Percentiles rank a stretch among this genome's conserved stretches.
Evolutionary conservation across 164 flowering plant genomes (phyloP).

Genomic region (Liriodendron chinense): DNA sequence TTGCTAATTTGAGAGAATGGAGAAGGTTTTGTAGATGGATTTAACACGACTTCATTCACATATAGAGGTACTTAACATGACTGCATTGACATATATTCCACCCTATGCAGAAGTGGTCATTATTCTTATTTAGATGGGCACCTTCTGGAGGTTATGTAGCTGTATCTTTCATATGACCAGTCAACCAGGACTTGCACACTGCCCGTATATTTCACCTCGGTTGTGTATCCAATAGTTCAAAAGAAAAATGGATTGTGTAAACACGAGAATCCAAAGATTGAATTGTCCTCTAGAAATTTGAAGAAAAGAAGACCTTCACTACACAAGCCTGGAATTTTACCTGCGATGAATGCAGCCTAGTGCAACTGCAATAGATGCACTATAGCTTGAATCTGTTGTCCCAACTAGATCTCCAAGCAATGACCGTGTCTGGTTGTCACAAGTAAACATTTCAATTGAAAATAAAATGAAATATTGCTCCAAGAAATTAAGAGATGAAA

Average conservation of each 20-base stretch:
- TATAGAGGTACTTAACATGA: too few species aligned
- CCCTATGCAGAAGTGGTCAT: too few species aligned
- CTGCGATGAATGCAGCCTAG: slow-evolving; percentile 97
- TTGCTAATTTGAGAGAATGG: too few species aligned
- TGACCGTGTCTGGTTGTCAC: slow-evolving; percentile 49
- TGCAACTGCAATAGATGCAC: slow-evolving; percentile 82
- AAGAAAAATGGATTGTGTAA: too few species aligned
- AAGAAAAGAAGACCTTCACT: background rate
- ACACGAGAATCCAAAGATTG: background rate
- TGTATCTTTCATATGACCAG: too few species aligned
- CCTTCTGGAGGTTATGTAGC: too few species aligned
- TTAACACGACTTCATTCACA: too few species aligned
- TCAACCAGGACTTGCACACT: background rate
- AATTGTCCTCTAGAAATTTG: background rate
- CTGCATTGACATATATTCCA: too few species aligned
- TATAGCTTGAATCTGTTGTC: slow-evolving; percentile 55
- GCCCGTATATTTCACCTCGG: background rate
- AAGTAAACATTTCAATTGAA: background rate
- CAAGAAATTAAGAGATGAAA: too few species aligned
- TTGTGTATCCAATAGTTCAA: background rate
- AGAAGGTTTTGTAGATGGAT: too few species aligned
- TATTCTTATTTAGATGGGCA: too few species aligned
- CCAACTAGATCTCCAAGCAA: slow-evolving; percentile 68
- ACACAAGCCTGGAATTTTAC: slow-evolving; percentile 27
- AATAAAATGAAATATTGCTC: background rate